These are phyloP conservation scores for Lentinula sp. DNA, from an alignment of 768 basidiomycete genomes.

Conservation along the genomic window DNA sequence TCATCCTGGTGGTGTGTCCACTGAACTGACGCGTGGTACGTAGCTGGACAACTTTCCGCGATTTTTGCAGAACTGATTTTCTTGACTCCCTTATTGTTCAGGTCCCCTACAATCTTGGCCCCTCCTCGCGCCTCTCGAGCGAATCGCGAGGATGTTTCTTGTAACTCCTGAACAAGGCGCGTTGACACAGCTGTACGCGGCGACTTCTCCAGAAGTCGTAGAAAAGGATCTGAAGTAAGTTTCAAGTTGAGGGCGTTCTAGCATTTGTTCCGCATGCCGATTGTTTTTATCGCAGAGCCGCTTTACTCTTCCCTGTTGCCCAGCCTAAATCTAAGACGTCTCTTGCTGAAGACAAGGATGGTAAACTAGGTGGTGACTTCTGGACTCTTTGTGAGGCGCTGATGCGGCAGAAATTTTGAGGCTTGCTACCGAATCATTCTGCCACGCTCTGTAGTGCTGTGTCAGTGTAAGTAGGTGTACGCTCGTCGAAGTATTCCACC, in stretches of 20 bases:
- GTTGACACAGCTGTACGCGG: slow-evolving; percentile 16
- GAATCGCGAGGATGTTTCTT: not conserved
- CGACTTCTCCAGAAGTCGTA: slow-evolving; percentile 15
- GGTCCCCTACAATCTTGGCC: slow-evolving; percentile 1
- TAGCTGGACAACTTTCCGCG: not conserved
- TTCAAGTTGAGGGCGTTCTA: too few species aligned
- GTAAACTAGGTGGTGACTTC: slow-evolving; percentile 7
- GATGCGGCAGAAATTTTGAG: not conserved
- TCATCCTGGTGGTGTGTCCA: slow-evolving; percentile 6
- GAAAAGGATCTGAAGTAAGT: slow-evolving; percentile 4
- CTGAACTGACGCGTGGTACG: not conserved
- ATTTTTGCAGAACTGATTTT: too few species aligned
- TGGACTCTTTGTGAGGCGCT: slow-evolving; percentile 9
- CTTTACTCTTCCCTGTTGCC: slow-evolving; percentile 4
- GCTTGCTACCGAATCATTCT: not conserved
- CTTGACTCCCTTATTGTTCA: not conserved
- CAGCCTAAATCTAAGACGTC: not conserved
- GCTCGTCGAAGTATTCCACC: too few species aligned
- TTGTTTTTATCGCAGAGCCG: not conserved
- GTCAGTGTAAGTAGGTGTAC: too few species aligned
- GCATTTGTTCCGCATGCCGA: not conserved
- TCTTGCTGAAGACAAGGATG: slow-evolving; percentile 8
- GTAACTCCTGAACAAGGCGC: slow-evolving; percentile 10
- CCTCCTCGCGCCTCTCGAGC: not conserved
- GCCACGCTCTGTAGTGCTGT: not conserved